Evolutionary conservation across 805 yeast genomes (phyloP), one percentile per base, ranked within the genome.

Genomic region (Wickerhamiella allomyrinae): DNA sequence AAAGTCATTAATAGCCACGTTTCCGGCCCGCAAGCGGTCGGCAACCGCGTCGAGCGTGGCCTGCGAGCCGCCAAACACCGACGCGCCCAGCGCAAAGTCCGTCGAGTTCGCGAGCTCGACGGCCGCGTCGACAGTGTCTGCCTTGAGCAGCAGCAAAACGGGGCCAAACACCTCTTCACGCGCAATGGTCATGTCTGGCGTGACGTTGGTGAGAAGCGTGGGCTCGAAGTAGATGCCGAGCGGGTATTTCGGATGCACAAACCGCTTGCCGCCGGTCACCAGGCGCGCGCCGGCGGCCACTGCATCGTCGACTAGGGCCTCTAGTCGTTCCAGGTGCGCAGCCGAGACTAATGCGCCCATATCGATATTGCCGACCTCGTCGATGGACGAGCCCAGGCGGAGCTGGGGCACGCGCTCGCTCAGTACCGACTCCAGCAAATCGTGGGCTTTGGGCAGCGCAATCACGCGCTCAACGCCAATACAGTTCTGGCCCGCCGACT

Each of bases 401-500:
- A 91, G 60, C 25, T 64, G 55, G 5, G 70, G 66, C 17, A 91
- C 74, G 44, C 91, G 69, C 24, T 67, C 60, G 1, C 69, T 50
- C 34, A 91, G 65, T 8, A 74, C 71, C 0, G 63, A 61, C 1
- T 79, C 77, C 34, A 91, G 61, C 34, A 61, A 54, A 19, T 74
- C 78, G 61, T 91, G 87, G 21, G 76, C 73, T 34, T 66, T 65
- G 5, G 80, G 81, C 36, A 84, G 69, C 29, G 87, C 85, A 48
- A 91, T 79, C 6, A 91, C 93, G 44, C 98, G 71, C 63, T 91
- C 99, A 42, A 91, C 82, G 29, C 99, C 97, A 55, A 91, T 91
- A 65, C 99, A 91, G 58, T 91, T 91, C 63, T 91, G 99, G 10
- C 99, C 99, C 0, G 95, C 82, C 41, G 94, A 81, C 63, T 91